A percentile compares a stretch with the other conserved stretches of the same genome.
Evolutionary conservation across 306 rosid species (phyloP).

Genomic region (Vicia villosa): DNA sequence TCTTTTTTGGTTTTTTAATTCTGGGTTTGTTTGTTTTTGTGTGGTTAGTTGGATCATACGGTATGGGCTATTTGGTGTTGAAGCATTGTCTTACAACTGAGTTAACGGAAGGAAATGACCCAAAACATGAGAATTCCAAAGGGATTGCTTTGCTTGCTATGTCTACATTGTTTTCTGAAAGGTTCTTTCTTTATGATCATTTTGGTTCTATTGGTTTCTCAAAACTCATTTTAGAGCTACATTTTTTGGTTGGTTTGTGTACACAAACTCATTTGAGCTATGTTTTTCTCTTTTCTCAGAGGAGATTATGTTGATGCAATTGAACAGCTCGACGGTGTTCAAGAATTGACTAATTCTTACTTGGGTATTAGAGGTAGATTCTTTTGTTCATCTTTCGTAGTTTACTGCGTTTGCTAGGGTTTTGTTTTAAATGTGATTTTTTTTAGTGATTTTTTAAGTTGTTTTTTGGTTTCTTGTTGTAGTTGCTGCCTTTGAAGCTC

Average conservation of each 20-base stretch:
- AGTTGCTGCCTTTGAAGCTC: slow-evolving; percentile 93
- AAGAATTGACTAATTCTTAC: slow-evolving; percentile 59
- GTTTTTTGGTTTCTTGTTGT: slow-evolving; percentile 37
- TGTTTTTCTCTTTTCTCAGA: slow-evolving; percentile 39
- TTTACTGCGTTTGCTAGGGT: neutral
- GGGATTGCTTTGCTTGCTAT: slow-evolving; percentile 75
- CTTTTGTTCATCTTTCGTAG: neutral
- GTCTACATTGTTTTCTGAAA: slow-evolving; percentile 77
- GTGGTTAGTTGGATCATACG: slow-evolving; percentile 71
- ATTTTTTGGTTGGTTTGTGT: slow-evolving; percentile 5
- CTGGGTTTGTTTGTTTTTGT: slow-evolving; percentile 1
- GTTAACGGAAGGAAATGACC: slow-evolving; percentile 55
- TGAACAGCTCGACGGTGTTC: slow-evolving; percentile 63
- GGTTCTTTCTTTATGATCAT: slow-evolving; percentile 43
- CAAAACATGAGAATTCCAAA: slow-evolving; percentile 53
- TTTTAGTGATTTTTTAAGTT: slow-evolving; percentile 12
- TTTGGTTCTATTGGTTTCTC: slow-evolving; percentile 6
- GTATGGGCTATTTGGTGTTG: slow-evolving; percentile 63
- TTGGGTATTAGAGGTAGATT: slow-evolving; percentile 67
- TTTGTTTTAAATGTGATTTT: neutral
- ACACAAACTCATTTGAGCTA: slow-evolving; percentile 15
- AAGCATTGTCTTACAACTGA: slow-evolving; percentile 72
- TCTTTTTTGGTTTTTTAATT: neutral
- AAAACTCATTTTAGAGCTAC: neutral
- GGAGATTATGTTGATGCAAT: slow-evolving; percentile 67